Conservation (phyloP, 805 yeast species). For the Yarrowia sp. region DNA sequence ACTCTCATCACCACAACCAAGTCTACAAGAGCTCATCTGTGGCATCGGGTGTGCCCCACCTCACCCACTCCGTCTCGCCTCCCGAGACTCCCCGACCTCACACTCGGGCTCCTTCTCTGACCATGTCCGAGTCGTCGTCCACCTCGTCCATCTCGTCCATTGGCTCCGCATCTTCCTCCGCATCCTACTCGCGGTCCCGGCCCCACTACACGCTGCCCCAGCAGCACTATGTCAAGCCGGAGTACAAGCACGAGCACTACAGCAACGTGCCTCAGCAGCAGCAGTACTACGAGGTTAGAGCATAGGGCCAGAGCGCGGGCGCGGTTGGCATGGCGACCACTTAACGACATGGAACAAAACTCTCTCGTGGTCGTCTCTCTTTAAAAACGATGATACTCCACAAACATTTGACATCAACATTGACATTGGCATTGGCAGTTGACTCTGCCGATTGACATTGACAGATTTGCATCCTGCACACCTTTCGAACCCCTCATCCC, state of each 20-base stretch:
- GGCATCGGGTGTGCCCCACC: neutral
- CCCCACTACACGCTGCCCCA: constrained; percentile 25
- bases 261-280: constrained; percentile 1
- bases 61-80: neutral
- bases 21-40: neutral
- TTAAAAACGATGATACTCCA: neutral
- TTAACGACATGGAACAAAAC: too few species aligned
- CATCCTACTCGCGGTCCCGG: constrained; percentile 3
- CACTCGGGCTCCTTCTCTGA: constrained; percentile 21
- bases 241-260: constrained; percentile 3
- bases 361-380: too few species aligned
- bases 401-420: too few species aligned
- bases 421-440: constrained; percentile 5
- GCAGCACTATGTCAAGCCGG: neutral
- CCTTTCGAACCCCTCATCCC: constrained; percentile 4
- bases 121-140: constrained; percentile 19
- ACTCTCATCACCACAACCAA: neutral
- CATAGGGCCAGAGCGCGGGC: too few species aligned
- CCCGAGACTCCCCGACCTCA: constrained; percentile 22
- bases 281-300: constrained; percentile 17
- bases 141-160: constrained; percentile 19
- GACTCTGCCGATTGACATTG: too few species aligned
- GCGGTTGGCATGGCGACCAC: too few species aligned
- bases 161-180: constrained; percentile 1
- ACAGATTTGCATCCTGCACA: neutral